Evolutionary conservation across 1,139 yeast species (phyloP).

Genomic region (Komagataea norvegica): DNA sequence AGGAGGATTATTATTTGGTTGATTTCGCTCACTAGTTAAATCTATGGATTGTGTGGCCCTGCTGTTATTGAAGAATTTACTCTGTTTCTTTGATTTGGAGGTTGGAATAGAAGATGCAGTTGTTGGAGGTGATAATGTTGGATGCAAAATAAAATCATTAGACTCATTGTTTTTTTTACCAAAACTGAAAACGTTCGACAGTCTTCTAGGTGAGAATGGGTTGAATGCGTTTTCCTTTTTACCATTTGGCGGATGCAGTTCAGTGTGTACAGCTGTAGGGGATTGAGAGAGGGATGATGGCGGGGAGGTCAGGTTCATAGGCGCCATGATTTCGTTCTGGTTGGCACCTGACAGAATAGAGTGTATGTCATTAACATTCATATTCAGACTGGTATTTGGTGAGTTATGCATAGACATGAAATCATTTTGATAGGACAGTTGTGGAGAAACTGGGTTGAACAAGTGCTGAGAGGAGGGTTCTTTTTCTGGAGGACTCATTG

Average conservation of each 20-base stretch:
- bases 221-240: constrained; percentile 8
- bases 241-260: constrained; percentile 2
- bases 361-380: constrained; percentile 14
- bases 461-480: constrained; percentile 10
- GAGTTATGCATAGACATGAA: constrained; percentile 21
- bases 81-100: constrained; percentile 12
- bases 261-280: constrained; percentile 1
- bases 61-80: constrained; percentile 15
- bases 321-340: constrained; percentile 2
- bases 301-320: constrained; percentile 3
- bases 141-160: background rate
- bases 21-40: background rate
- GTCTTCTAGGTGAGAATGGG: constrained; percentile 25
- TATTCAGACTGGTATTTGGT: constrained; percentile 14
- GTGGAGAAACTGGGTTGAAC: constrained; percentile 23
- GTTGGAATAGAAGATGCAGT: background rate
- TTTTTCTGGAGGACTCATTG: no score
- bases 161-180: constrained; percentile 17
- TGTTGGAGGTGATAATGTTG: background rate
- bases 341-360: constrained; percentile 22
- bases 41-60: constrained; percentile 3
- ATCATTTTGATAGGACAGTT: constrained; percentile 21
- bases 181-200: constrained; percentile 25
- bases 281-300: constrained; percentile 4
- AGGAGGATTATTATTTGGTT: constrained; percentile 1